phyloP scores from a whole-genome alignment of 768 basidiomycete species.

The Macrolepiota fuliginosa region DNA sequence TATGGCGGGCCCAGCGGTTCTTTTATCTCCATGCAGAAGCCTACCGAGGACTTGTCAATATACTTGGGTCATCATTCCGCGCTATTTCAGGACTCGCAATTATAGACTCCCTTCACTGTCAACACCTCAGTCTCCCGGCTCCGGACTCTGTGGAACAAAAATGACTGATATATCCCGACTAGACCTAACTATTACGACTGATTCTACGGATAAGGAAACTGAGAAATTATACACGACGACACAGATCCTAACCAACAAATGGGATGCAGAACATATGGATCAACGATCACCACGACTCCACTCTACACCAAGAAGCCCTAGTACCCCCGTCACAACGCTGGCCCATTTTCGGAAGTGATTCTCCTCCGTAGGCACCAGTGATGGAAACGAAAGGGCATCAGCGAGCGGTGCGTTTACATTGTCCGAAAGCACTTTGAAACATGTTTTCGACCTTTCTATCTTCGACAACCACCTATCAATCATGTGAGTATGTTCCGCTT shows the following conservation, averaged over 20 bases:
- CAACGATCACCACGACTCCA: slow-evolving; percentile 13
- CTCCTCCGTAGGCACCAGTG: background rate
- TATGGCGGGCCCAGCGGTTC: background rate
- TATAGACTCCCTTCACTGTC: background rate
- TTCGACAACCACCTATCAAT: slow-evolving; percentile 35
- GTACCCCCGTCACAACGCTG: background rate
- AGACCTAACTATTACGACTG: background rate
- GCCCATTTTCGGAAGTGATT: background rate
- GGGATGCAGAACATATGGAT: slow-evolving; percentile 9
- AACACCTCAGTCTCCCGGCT: background rate
- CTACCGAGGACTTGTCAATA: background rate
- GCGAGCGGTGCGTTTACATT: slow-evolving; percentile 37
- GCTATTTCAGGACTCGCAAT: slow-evolving; percentile 3
- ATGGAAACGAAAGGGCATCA: slow-evolving; percentile 17
- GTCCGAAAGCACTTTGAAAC: slow-evolving; percentile 41
- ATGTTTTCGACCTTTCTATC: slow-evolving; percentile 45
- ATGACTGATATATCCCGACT: background rate
- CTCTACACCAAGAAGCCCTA: background rate
- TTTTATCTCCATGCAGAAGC: slow-evolving; percentile 2
- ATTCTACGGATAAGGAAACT: slow-evolving; percentile 1
- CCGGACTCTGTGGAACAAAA: slow-evolving; percentile 12
- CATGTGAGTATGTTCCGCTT: background rate
- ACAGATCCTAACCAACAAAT: slow-evolving; percentile 1
- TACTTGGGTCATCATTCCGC: background rate
- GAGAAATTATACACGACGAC: background rate